phyloP scores from a whole-genome alignment of 495 filamentous ascomycete species.

The Pseudomonodictys pantanalensis region DNA sequence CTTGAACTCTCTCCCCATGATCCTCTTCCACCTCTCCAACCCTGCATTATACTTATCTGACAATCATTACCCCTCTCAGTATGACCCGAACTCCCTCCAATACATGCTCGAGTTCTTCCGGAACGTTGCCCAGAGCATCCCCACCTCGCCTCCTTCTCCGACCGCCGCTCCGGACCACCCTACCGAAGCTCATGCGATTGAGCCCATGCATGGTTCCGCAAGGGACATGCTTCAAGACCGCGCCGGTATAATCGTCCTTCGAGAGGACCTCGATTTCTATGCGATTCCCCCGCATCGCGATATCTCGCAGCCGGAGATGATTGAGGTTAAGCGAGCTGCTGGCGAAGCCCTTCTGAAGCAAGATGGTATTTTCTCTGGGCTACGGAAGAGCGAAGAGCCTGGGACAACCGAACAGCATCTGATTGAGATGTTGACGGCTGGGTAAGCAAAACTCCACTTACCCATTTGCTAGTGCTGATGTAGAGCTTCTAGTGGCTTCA shows the following conservation, averaged over 20 bases:
- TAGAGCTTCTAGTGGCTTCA: slow-evolving; percentile 75
- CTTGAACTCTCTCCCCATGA: slow-evolving; percentile 36
- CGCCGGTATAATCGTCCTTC: slow-evolving; percentile 93
- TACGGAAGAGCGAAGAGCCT: slow-evolving; percentile 90
- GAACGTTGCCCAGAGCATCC: slow-evolving; percentile 89
- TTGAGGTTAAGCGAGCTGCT: slow-evolving; percentile 92
- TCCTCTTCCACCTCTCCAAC: slow-evolving; percentile 42
- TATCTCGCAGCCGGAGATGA: slow-evolving; percentile 87
- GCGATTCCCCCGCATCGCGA: slow-evolving; percentile 84
- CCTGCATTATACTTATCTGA: slow-evolving; percentile 57
- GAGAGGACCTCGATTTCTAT: slow-evolving; percentile 98
- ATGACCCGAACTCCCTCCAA: slow-evolving; percentile 90
- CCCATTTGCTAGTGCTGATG: slow-evolving; percentile 7
- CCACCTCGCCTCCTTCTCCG: slow-evolving; percentile 62
- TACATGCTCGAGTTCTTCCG: slow-evolving; percentile 99
- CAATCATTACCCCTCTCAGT: slow-evolving; percentile 60
- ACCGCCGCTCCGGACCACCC: slow-evolving; percentile 40
- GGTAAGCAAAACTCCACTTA: slow-evolving; percentile 55
- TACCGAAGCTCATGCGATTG: slow-evolving; percentile 62
- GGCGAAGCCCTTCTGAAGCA: slow-evolving; percentile 81
- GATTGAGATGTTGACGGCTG: slow-evolving; percentile 98
- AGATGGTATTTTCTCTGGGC: slow-evolving; percentile 91
- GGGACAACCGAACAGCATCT: slow-evolving; percentile 97
- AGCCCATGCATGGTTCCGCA: slow-evolving; percentile 65
- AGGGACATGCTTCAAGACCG: slow-evolving; percentile 79